Percentiles rank a stretch among this genome's conserved stretches.
These are phyloP conservation scores for Fragaria nilgerrensis DNA, from an alignment of 306 rosid genomes.

Conservation along the genomic window DNA sequence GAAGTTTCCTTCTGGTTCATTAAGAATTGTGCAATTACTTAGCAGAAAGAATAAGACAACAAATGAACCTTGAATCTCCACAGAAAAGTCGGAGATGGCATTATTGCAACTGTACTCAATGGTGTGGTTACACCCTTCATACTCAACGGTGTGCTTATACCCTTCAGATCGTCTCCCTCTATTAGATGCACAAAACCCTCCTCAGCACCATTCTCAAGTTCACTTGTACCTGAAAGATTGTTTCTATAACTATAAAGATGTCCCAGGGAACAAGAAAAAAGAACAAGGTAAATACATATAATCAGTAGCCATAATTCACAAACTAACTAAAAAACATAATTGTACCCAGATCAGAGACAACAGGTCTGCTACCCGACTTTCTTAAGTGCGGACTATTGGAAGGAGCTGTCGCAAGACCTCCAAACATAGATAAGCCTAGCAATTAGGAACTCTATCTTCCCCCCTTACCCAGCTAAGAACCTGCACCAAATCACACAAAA, in stretches of 20 bases:
- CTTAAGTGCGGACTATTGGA: constrained; percentile 85
- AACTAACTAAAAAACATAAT: constrained; percentile 19
- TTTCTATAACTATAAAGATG: constrained; percentile 22
- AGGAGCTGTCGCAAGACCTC: constrained; percentile 55
- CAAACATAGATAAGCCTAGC: constrained; percentile 73
- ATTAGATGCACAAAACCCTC: constrained; percentile 49
- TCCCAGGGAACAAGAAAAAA: not conserved
- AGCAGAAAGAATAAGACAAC: not conserved
- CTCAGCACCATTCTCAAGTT: constrained; percentile 66
- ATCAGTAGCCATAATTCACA: not conserved
- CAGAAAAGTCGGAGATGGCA: constrained; percentile 80
- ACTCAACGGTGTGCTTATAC: constrained; percentile 37
- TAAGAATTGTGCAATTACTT: not conserved
- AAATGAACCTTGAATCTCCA: constrained; percentile 85
- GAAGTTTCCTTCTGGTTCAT: constrained; percentile 2
- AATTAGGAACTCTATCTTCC: constrained; percentile 29
- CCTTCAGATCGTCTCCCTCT: constrained; percentile 54
- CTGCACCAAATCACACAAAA: constrained; percentile 26
- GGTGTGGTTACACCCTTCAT: constrained; percentile 45
- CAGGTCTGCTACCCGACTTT: constrained; percentile 91
- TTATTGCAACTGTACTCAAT: constrained; percentile 44
- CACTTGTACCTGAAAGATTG: constrained; percentile 46
- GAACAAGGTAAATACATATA: not conserved
- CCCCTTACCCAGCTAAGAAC: constrained; percentile 29
- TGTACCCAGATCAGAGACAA: constrained; percentile 79